Conservation (phyloP, 805 yeast species). For the Candida maltosa region DNA sequence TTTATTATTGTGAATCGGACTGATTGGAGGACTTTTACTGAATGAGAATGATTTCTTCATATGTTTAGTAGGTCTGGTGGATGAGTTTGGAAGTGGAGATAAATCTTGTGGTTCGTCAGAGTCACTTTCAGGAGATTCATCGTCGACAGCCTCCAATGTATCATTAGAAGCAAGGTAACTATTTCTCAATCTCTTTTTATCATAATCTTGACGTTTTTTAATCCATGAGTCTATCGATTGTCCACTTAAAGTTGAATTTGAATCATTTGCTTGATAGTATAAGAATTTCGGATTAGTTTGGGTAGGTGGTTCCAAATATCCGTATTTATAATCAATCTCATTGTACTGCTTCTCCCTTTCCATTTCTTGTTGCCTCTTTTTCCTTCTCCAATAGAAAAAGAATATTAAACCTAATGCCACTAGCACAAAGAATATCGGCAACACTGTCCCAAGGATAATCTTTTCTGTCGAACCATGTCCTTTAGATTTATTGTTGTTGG, state of each 20-base stretch:
- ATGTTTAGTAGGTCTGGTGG: conserved; percentile 9
- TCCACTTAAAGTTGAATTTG: conserved; percentile 42
- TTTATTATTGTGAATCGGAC: conserved; percentile 12
- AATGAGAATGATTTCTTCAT: conserved; percentile 22
- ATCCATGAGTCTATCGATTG: conserved; percentile 53
- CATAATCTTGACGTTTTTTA: conserved; percentile 47
- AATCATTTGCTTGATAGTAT: conserved; percentile 20
- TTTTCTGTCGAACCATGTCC: too few relatives aligned
- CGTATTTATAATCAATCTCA: conserved; percentile 28
- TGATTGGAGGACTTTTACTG: conserved; percentile 17
- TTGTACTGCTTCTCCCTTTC: conserved; percentile 24
- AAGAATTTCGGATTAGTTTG: conserved; percentile 3
- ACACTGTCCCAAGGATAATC: conserved; percentile 31
- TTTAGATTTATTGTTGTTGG: background rate
- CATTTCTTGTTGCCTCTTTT: conserved; percentile 12
- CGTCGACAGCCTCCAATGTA: conserved; percentile 12
- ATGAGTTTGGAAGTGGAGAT: background rate
- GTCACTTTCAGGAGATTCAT: conserved; percentile 1
- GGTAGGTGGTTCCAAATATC: conserved; percentile 11
- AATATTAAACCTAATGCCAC: conserved; percentile 12
- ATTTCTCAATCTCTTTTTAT: conserved; percentile 16
- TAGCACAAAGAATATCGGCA: conserved; percentile 23
- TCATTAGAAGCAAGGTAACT: conserved; percentile 32
- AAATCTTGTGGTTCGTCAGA: background rate
- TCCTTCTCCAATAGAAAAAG: conserved; percentile 17